Base-by-base conservation (phyloP, 2,329 filamentous ascomycete species). In the Fusarium siculi region DNA sequence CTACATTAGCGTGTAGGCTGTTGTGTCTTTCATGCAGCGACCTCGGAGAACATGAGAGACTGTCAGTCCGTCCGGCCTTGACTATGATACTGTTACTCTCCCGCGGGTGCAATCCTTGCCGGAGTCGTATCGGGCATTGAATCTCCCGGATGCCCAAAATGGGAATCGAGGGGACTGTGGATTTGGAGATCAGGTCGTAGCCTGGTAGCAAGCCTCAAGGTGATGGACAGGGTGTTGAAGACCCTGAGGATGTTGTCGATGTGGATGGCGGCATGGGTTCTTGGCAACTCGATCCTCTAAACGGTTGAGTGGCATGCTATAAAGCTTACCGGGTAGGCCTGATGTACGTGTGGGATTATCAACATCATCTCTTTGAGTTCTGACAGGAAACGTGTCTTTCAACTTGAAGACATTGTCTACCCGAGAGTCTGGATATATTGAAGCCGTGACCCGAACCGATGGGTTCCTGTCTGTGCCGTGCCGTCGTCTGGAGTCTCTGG, bases 11-110 rank as follows among this genome's bases (percentile, higher is more conserved):
- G 57, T 46, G 50, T 54, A 54, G 50, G 34, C 40, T 39, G 44
- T 40, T 71, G 50, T 44, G 59, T 67, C 25, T 59, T 61, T 63
- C 62, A 53, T 72, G 66, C 70, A 55, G 54, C 46, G 36, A 36
- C 40, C 37, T 67, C 19, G 42, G 70, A 59, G 59, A 50, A 53
- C 47, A 46, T 60, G 42, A 67, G 14, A 32, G 58, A 58, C 63
- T 47, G 23, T 6, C 42, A 53, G 36, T 57, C 25, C 25, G 30
- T 47, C 52, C 53, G 53, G 36, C 52, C 50, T 64, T 21, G 58
- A 21, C n/a, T 40, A 16, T 21, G 25, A 28, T 28, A 19, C 25
- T 49, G 16, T 57, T 46, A 25, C 36, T 65, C 30, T 46, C 34
- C 28, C 39, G 52, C 40, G 66, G 57, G 36, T 47, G 50, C 32